These are phyloP conservation scores for Cryomyces antarcticus DNA, from an alignment of 495 filamentous ascomycete genomes.

Conservation along the genomic window DNA sequence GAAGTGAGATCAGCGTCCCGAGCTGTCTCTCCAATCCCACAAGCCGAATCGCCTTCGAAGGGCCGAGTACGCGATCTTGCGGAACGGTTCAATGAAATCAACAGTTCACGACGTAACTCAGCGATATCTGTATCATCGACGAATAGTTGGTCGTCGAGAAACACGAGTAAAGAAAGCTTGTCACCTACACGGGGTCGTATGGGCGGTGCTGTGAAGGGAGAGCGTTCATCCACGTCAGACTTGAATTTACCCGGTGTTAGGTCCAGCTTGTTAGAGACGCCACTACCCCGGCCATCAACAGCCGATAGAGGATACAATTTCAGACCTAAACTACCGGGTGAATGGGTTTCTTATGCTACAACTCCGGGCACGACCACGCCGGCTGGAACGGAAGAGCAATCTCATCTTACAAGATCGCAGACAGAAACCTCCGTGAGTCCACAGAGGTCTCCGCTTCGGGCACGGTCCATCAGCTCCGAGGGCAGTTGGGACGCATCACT, in stretches of 20 bases:
- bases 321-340: constrained; percentile 41
- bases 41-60: constrained; percentile 22
- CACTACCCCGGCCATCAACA: constrained; percentile 2
- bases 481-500: too few species aligned
- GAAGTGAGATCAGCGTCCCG: background rate
- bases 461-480: too few species aligned
- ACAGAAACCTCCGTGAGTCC: too few species aligned
- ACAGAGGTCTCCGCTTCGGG: too few species aligned
- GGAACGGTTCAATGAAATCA: constrained; percentile 22
- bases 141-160: constrained; percentile 16
- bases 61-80: constrained; percentile 28
- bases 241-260: too few species aligned
- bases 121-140: constrained; percentile 10
- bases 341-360: constrained; percentile 40
- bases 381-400: constrained; percentile 9
- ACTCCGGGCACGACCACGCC: constrained; percentile 7
- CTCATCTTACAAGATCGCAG: too few species aligned
- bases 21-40: constrained; percentile 3
- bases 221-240: background rate
- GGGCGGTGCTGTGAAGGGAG: constrained; percentile 1
- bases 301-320: constrained; percentile 16
- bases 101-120: constrained; percentile 17
- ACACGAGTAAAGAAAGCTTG: constrained; percentile 14
- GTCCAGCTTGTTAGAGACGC: background rate
- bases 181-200: background rate